phyloP scores from a whole-genome alignment of 805 yeast genomes.

The Nakazawaea pomicola region DNA sequence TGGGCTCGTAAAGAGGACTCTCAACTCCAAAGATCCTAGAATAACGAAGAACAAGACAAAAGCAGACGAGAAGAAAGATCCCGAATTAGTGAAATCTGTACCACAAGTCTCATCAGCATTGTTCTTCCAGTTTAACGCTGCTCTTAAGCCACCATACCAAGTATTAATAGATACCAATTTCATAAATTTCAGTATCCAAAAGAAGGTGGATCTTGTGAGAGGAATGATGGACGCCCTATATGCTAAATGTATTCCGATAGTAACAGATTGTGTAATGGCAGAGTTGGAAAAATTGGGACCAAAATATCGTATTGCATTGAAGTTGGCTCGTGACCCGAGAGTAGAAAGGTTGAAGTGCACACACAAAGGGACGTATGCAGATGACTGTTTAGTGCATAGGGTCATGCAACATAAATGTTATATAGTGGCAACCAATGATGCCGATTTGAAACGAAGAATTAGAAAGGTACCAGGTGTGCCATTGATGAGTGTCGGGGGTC shows the following conservation, averaged over 20 bases:
- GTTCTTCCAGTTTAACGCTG: slow-evolving; percentile 89
- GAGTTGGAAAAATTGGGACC: slow-evolving; percentile 96
- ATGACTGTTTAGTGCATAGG: slow-evolving; percentile 91
- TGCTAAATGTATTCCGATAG: slow-evolving; percentile 92
- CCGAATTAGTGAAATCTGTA: slow-evolving; percentile 66
- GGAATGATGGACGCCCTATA: slow-evolving; percentile 95
- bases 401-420: slow-evolving; percentile 95
- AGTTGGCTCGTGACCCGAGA: slow-evolving; percentile 90
- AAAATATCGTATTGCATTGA: slow-evolving; percentile 86
- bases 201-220: slow-evolving; percentile 88
- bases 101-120: slow-evolving; percentile 96
- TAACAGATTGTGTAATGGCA: slow-evolving; percentile 97
- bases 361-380: slow-evolving; percentile 97
- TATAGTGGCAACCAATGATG: slow-evolving; percentile 97
- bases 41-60: slow-evolving; percentile 38
- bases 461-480: slow-evolving; percentile 98
- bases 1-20: slow-evolving; percentile 82
- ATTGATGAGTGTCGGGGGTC: slow-evolving; percentile 92
- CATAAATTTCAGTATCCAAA: slow-evolving; percentile 93
- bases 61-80: slow-evolving; percentile 49
- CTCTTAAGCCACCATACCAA: slow-evolving; percentile 97
- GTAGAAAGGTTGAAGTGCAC: slow-evolving; percentile 81
- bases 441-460: slow-evolving; percentile 87
- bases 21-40: slow-evolving; percentile 69
- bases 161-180: slow-evolving; percentile 95